A percentile compares a stretch with the other conserved stretches of the same genome.
Evolutionary conservation across 2,329 filamentous ascomycete genomes (phyloP).

Genomic region (Aspergillus costaricaensis): DNA sequence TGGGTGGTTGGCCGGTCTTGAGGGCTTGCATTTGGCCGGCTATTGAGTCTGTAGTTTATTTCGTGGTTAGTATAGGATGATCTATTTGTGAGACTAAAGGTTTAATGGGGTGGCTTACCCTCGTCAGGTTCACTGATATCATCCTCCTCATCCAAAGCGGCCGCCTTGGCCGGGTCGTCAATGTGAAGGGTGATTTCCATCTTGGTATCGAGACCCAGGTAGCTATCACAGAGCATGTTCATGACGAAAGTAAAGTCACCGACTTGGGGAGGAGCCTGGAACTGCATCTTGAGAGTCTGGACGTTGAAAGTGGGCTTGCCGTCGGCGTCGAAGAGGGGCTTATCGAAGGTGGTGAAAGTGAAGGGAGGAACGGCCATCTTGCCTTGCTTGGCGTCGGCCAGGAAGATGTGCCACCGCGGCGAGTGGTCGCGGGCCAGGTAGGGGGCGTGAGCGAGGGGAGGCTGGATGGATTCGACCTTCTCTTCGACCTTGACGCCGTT

Average conservation of each 20-base stretch:
- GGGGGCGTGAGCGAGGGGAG: constrained; percentile 85
- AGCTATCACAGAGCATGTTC: constrained; percentile 91
- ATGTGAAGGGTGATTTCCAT: constrained; percentile 86
- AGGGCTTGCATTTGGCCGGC: constrained; percentile 88
- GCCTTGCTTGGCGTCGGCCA: constrained; percentile 89
- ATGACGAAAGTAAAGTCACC: constrained; percentile 94
- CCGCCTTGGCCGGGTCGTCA: constrained; percentile 84
- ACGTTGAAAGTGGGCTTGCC: constrained; percentile 91
- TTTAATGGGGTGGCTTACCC: constrained; percentile 61
- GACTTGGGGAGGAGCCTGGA: constrained; percentile 87
- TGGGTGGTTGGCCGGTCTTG: constrained; percentile 65
- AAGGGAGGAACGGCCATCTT: constrained; percentile 97
- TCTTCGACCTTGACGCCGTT: constrained; percentile 55
- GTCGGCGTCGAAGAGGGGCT: constrained; percentile 76
- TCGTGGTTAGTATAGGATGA: constrained; percentile 16
- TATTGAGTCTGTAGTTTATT: constrained; percentile 66
- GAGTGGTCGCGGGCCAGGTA: constrained; percentile 88
- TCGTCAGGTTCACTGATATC: constrained; percentile 98
- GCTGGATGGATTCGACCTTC: constrained; percentile 66
- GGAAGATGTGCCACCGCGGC: constrained; percentile 90
- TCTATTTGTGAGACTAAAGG: constrained; percentile 10
- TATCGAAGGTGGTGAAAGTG: constrained; percentile 90
- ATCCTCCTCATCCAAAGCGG: constrained; percentile 77
- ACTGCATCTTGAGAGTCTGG: constrained; percentile 96
- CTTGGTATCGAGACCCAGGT: constrained; percentile 90